phyloP scores from a whole-genome alignment of 2,329 filamentous ascomycete genomes.

The Fusarium concolor region DNA sequence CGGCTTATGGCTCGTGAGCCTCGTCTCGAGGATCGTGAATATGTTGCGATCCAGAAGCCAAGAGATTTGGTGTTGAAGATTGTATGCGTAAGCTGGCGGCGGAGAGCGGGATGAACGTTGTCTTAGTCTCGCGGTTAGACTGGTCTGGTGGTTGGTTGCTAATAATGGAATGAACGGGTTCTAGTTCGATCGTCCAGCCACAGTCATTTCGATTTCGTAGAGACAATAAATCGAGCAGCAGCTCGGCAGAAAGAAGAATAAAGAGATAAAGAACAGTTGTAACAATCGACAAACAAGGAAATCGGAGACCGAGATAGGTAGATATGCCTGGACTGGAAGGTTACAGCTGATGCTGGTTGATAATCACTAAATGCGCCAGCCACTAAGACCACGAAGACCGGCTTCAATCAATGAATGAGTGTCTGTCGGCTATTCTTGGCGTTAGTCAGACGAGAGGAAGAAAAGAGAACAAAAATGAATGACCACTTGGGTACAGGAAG shows the following conservation, averaged over 20 bases:
- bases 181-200: conserved; percentile 37
- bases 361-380: conserved; percentile 5
- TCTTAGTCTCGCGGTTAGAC: conserved; percentile 32
- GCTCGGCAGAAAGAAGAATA: conserved; percentile 31
- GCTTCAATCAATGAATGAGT: conserved; percentile 32
- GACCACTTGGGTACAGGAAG: conserved; percentile 33
- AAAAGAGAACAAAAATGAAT: conserved; percentile 31
- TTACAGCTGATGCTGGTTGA: conserved; percentile 14
- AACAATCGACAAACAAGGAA: conserved; percentile 17
- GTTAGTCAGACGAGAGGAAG: conserved; percentile 27
- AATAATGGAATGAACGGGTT: conserved; percentile 31
- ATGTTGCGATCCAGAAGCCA: conserved; percentile 50
- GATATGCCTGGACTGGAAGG: conserved; percentile 14
- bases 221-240: conserved; percentile 20
- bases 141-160: conserved; percentile 32
- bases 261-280: background rate
- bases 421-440: conserved; percentile 20
- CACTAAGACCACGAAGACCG: conserved; percentile 39
- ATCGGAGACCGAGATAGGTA: conserved; percentile 6
- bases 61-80: conserved; percentile 17
- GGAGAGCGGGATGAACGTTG: conserved; percentile 20
- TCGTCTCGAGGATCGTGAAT: conserved; percentile 28
- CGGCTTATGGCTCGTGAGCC: conserved; percentile 31
- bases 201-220: conserved; percentile 39
- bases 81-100: background rate